Evolutionary conservation across 139 green algal species (phyloP).

Genomic region (Limnomonas spitsbergensis): DNA sequence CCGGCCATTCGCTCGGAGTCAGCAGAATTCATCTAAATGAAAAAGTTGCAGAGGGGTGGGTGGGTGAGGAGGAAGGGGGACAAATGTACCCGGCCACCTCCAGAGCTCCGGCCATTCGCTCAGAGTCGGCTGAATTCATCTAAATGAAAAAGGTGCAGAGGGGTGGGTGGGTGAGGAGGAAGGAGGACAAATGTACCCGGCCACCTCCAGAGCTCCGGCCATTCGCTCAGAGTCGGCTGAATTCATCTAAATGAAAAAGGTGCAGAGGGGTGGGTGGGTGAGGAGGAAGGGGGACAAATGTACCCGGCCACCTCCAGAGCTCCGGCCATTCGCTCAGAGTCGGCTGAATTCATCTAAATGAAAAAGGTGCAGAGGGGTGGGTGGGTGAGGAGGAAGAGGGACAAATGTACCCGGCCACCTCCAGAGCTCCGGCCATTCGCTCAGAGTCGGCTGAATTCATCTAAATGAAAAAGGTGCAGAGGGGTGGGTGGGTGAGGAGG

Average conservation of each 20-base stretch:
- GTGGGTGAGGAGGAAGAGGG: too few species aligned
- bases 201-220: not conserved
- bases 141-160: not conserved
- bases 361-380: not conserved
- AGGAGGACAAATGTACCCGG: not conserved
- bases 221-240: not conserved
- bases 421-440: not conserved
- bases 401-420: not conserved
- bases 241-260: not conserved
- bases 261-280: too few species aligned
- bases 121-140: not conserved
- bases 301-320: not conserved
- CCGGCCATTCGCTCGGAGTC: conserved; percentile 96
- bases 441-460: not conserved
- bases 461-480: not conserved
- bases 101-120: not conserved
- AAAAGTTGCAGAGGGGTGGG: not conserved
- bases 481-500: too few species aligned
- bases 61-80: not conserved
- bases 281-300: too few species aligned
- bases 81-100: not conserved
- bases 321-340: not conserved
- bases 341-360: not conserved
- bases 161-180: too few species aligned
- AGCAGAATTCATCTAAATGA: conserved; percentile 90